Evolutionary conservation across 139 green algal genomes (phyloP).

Genomic region (Chlamydomonas schloesseri): DNA sequence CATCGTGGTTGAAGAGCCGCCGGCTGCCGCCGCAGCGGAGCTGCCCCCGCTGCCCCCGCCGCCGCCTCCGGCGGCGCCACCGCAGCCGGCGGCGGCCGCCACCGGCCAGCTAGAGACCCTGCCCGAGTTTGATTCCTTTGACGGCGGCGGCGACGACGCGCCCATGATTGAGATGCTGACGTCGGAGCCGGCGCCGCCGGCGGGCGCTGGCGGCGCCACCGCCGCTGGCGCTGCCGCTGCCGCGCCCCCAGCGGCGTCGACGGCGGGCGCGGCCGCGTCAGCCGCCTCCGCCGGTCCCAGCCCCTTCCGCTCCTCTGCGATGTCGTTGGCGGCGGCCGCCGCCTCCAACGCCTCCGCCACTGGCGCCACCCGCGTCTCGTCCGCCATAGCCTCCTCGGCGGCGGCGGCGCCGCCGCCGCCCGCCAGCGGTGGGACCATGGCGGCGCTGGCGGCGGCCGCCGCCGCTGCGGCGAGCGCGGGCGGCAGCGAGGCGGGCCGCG

Average conservation of each 20-base stretch:
- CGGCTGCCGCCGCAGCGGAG: background rate
- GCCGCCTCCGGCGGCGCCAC: background rate
- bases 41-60: too few species aligned
- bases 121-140: constrained; percentile 27
- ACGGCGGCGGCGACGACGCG: background rate
- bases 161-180: background rate
- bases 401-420: too few species aligned
- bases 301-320: background rate
- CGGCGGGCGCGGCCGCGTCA: too few species aligned
- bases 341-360: too few species aligned
- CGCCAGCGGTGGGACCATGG: background rate
- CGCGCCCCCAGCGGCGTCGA: background rate
- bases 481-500: background rate
- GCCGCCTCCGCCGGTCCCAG: too few species aligned
- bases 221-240: background rate
- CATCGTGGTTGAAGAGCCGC: background rate
- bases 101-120: too few species aligned
- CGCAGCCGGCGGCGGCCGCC: too few species aligned
- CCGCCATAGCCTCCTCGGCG: too few species aligned
- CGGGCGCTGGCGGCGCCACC: background rate
- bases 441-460: too few species aligned
- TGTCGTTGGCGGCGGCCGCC: background rate
- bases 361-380: too few species aligned
- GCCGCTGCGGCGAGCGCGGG: background rate
- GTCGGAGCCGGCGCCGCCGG: background rate